Evolutionary conservation across 768 basidiomycete species (phyloP).

Genomic region (Mycena alexandri): DNA sequence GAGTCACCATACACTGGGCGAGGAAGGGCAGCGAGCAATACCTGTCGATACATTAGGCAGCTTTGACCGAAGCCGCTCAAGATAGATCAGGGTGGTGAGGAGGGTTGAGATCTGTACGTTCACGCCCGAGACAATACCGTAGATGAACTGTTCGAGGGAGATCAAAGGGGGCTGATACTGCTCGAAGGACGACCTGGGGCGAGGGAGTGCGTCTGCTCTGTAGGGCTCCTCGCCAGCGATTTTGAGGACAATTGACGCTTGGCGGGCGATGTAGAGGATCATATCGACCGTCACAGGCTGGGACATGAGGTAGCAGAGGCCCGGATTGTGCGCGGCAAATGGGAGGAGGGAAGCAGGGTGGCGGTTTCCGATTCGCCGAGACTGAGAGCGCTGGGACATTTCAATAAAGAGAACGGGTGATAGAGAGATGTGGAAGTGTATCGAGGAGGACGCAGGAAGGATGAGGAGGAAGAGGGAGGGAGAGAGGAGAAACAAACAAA

Average conservation of each 20-base stretch:
- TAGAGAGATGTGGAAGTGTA: constrained; percentile 38
- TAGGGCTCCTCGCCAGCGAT: constrained; percentile 66
- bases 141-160: constrained; percentile 87
- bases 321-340: constrained; percentile 80
- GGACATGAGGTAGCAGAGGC: constrained; percentile 82
- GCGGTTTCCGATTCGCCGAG: constrained; percentile 40
- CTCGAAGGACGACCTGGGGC: constrained; percentile 23
- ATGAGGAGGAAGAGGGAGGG: constrained; percentile 22
- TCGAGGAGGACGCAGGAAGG: constrained; percentile 22
- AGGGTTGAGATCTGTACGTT: constrained; percentile 94
- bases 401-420: constrained; percentile 39
- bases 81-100: constrained; percentile 90
- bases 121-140: constrained; percentile 80
- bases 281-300: constrained; percentile 86
- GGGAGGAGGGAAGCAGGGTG: constrained; percentile 90
- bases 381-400: constrained; percentile 38
- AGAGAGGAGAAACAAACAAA: constrained; percentile 11
- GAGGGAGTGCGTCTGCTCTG: constrained; percentile 49
- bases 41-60: constrained; percentile 89
- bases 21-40: constrained; percentile 49
- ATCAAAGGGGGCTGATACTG: constrained; percentile 52
- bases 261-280: constrained; percentile 86
- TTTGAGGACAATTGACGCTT: constrained; percentile 80
- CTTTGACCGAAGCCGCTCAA: constrained; percentile 86
- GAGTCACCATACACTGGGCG: background rate